Conservation (phyloP, 2,329 filamentous ascomycete genomes). For the Hymenotorrendiella dingleyae region DNA sequence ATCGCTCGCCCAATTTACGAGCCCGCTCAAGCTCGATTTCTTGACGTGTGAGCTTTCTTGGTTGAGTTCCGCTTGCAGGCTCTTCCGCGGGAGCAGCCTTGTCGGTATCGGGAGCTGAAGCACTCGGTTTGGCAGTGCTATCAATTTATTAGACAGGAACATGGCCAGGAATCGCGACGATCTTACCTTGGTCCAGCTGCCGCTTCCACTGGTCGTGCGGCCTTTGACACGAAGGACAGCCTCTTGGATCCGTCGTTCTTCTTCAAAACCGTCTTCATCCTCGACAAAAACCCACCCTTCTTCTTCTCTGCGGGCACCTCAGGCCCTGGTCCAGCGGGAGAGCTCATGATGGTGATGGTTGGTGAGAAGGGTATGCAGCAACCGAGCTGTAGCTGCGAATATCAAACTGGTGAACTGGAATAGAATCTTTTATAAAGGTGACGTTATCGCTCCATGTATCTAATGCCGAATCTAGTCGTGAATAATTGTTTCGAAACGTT, state of each 20-base stretch:
- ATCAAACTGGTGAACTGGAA: neutral
- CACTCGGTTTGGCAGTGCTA: constrained; percentile 9
- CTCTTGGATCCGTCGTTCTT: constrained; percentile 24
- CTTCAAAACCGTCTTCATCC: constrained; percentile 28
- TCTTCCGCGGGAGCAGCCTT: constrained; percentile 5
- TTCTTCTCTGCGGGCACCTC: constrained; percentile 20
- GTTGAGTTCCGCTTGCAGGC: constrained; percentile 10
- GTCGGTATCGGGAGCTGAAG: neutral
- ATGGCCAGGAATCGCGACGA: neutral
- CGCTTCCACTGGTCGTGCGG: constrained; percentile 3
- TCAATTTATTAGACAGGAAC: constrained; percentile 5
- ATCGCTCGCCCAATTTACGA: constrained; percentile 32
- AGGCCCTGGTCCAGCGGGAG: constrained; percentile 17
- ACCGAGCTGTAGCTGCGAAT: neutral
- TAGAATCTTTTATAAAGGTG: too few relatives aligned
- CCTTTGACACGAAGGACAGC: constrained; percentile 18
- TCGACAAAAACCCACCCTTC: constrained; percentile 21
- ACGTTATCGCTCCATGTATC: neutral
- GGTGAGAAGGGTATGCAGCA: neutral
- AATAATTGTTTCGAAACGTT: neutral
- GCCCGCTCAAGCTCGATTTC: constrained; percentile 30
- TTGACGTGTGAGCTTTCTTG: constrained; percentile 21
- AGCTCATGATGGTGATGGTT: constrained; percentile 18
- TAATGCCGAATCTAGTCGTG: neutral
- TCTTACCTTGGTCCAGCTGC: constrained; percentile 21